phyloP scores from a whole-genome alignment of 2,329 filamentous ascomycete species.

The Tolypocladium guangdongense region DNA sequence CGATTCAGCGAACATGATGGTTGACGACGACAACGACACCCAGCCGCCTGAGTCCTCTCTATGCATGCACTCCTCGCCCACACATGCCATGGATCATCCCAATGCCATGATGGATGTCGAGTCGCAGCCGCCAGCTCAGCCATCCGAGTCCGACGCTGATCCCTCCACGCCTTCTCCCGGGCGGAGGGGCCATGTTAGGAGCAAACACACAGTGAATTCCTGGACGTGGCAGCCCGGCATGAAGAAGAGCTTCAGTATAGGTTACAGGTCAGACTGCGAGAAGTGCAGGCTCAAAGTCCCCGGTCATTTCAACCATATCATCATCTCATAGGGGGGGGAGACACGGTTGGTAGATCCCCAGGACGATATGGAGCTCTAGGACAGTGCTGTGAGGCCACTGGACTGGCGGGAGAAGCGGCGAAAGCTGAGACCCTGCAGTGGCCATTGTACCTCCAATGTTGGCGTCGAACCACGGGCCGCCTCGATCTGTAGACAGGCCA shows the following conservation, averaged over 20 bases:
- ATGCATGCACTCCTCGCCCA: slow-evolving; percentile 12
- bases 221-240: slow-evolving; percentile 52
- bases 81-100: slow-evolving; percentile 28
- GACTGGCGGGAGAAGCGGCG: slow-evolving; percentile 9
- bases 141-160: slow-evolving; percentile 22
- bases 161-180: slow-evolving; percentile 34
- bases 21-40: slow-evolving; percentile 21
- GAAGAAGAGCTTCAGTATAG: slow-evolving; percentile 67
- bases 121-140: slow-evolving; percentile 11
- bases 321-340: slow-evolving; percentile 42
- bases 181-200: slow-evolving; percentile 45
- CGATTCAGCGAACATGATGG: slow-evolving; percentile 18
- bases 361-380: slow-evolving; percentile 11
- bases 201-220: slow-evolving; percentile 47
- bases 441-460: neutral
- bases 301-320: slow-evolving; percentile 73
- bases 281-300: slow-evolving; percentile 66
- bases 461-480: neutral
- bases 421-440: neutral
- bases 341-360: slow-evolving; percentile 15
- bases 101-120: slow-evolving; percentile 27
- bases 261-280: slow-evolving; percentile 66
- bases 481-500: neutral
- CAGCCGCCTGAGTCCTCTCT: slow-evolving; percentile 10
- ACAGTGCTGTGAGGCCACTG: slow-evolving; percentile 14